These are phyloP conservation scores for Fusarium liriodendri DNA, from an alignment of 2,329 filamentous ascomycete genomes.

Conservation along the genomic window DNA sequence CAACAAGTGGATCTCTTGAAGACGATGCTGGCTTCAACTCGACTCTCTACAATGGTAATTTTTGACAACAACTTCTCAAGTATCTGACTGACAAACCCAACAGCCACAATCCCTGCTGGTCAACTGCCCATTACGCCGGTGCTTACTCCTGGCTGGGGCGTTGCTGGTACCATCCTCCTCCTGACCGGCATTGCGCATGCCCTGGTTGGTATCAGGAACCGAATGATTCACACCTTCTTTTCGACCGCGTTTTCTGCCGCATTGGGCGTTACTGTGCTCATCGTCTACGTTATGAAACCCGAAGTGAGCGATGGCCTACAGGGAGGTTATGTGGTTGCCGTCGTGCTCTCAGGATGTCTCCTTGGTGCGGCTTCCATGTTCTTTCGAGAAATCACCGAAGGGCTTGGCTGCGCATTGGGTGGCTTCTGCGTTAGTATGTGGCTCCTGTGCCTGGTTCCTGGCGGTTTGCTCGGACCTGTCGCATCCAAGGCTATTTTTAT, in stretches of 20 bases:
- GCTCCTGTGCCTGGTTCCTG: conserved; percentile 81
- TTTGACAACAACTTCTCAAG: neutral
- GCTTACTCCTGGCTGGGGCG: conserved; percentile 83
- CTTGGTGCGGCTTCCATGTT: conserved; percentile 80
- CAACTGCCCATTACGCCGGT: conserved; percentile 77
- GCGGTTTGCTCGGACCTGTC: conserved; percentile 75
- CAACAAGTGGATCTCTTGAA: conserved; percentile 32
- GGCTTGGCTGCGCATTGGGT: conserved; percentile 85
- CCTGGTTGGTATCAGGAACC: conserved; percentile 85
- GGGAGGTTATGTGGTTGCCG: conserved; percentile 87
- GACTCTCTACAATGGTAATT: conserved; percentile 51
- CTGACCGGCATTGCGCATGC: conserved; percentile 76
- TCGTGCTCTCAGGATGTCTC: conserved; percentile 76
- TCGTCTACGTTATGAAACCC: conserved; percentile 87
- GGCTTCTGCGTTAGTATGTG: conserved; percentile 92
- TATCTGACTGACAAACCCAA: conserved; percentile 3
- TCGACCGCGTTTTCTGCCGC: conserved; percentile 80
- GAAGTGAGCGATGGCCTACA: conserved; percentile 82
- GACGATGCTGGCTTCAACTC: conserved; percentile 43
- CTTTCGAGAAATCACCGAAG: conserved; percentile 85
- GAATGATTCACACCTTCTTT: conserved; percentile 82
- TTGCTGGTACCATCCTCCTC: conserved; percentile 82
- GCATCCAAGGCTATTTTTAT: conserved; percentile 81
- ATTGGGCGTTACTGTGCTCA: conserved; percentile 82
- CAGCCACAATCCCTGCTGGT: conserved; percentile 60